A percentile compares a stretch with the other conserved stretches of the same genome.
These are phyloP conservation scores for Noccaea caerulescens DNA, from an alignment of 345 rosid species.

Conservation along the genomic window DNA sequence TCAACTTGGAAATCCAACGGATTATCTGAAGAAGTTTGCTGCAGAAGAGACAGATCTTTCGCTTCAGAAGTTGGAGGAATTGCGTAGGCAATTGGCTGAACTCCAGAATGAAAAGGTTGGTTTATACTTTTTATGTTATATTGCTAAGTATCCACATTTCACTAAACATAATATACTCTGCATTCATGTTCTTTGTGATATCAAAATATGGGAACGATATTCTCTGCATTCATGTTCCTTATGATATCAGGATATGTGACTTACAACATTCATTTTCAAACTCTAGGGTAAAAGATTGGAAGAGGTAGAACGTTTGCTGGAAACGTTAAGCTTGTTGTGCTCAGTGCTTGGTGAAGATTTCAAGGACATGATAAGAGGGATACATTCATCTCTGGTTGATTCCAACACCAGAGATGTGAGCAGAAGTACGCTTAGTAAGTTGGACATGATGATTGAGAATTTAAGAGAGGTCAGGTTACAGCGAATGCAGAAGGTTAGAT, in stretches of 20 bases:
- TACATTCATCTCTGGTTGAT: constrained; percentile 56
- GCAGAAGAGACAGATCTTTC: constrained; percentile 61
- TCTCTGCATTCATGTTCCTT: neutral
- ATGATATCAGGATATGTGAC: neutral
- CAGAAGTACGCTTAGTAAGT: constrained; percentile 50
- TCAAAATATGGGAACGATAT: neutral
- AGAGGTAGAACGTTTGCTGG: constrained; percentile 51
- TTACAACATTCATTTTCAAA: constrained; percentile 3
- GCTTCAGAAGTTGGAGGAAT: constrained; percentile 55
- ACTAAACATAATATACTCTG: neutral
- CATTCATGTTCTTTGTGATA: neutral
- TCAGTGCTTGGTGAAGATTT: constrained; percentile 67
- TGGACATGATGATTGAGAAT: constrained; percentile 53
- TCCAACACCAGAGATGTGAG: constrained; percentile 52
- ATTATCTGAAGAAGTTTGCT: constrained; percentile 37
- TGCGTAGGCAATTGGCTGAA: constrained; percentile 47
- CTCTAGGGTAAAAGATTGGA: constrained; percentile 55
- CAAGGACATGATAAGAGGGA: constrained; percentile 44
- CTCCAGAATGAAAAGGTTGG: constrained; percentile 68
- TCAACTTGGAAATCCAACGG: constrained; percentile 51
- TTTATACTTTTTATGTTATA: neutral
- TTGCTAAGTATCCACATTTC: neutral
- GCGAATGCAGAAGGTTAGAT: constrained; percentile 62
- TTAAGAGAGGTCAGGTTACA: constrained; percentile 56
- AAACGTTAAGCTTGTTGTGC: constrained; percentile 54